Conservation (phyloP, 139 green algal species). For the Closterium sp. region DNA sequence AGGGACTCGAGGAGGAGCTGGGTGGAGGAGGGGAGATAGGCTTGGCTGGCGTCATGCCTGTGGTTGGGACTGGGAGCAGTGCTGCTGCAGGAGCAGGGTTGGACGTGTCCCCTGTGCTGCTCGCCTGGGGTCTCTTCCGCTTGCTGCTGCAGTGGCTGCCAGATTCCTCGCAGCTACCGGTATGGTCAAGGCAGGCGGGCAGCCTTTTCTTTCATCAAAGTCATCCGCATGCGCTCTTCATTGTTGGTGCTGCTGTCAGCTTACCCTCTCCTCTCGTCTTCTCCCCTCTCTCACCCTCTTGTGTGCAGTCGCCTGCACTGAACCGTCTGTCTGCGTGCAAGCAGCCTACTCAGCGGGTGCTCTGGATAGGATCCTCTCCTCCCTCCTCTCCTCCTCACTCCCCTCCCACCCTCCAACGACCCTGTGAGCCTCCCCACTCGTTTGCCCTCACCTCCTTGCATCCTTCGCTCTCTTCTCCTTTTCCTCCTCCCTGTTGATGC, state of each 20-base stretch:
- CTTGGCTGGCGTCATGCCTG: neutral
- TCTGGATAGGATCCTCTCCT: neutral
- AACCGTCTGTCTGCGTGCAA: neutral
- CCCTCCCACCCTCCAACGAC: neutral
- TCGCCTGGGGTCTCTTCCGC: neutral
- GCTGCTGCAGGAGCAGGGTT: neutral
- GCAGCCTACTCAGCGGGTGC: neutral
- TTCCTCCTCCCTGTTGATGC: no score
- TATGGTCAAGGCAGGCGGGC: neutral
- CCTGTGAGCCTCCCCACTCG: neutral
- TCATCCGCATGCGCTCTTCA: no score
- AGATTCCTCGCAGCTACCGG: neutral
- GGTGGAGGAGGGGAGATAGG: neutral
- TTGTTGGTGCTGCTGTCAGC: no score
- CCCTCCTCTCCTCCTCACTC: neutral
- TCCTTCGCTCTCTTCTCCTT: no score
- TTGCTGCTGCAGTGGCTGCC: neutral
- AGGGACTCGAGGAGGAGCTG: neutral
- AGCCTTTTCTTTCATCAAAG: no score
- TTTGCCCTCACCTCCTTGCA: no score
- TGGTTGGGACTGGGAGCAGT: neutral
- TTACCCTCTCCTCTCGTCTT: neutral
- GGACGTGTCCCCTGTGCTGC: neutral
- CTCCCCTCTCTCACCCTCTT: neutral
- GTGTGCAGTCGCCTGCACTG: neutral